Base-by-base conservation (phyloP, 2,329 filamentous ascomycete species). In the Pseudogymnoascus sp. region DNA sequence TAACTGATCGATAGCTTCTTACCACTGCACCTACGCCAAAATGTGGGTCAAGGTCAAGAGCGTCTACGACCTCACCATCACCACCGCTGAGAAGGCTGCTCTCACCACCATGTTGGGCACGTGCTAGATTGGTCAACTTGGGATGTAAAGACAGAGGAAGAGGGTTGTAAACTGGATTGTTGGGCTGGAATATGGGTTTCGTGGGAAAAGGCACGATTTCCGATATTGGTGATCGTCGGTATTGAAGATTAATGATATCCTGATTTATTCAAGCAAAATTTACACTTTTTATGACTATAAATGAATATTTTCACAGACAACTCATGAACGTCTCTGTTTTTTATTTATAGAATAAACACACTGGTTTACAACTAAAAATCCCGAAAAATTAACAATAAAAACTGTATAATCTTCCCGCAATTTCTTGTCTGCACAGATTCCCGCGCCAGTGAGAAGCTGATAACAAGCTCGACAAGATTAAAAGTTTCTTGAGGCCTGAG, bases 1-100 rank as follows among this genome's bases (percentile, higher is more conserved):
- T 68, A 58, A 72, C 63, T 62, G 13, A 48, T 51, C 3, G 2
- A 59, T 62, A 77, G 79, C 74, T 15, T 80, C 79, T 65, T 93
- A 90, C 76, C 83, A 90, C 74, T 94, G 91, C 81, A 87, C 83
- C 29, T 94, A 95, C 71, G 87, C 90, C 12, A 81, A 83, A 71
- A 84, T 67, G 62, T 95, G 88, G 87, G 81, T 93, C 41, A 81
- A 84, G 70, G 90, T 95, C 67, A 95, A 94, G 84, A 83, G 80
- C 69, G 83, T 85, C 69, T 94, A 88, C 72, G 73, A 72, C 0
- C 75, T 95, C 67, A 87, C 82, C 13, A 78, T 94, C 64, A 93
- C 88, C 1, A 79, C 78, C 55, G 84, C 83, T 0, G 90, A 95
- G 81, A 91, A 90, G 80, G 75, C 75, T 13, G 87, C 89, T 0